Base-by-base conservation (phyloP, 192 early-diverging fungal species). In the Entomortierella lignicola region DNA sequence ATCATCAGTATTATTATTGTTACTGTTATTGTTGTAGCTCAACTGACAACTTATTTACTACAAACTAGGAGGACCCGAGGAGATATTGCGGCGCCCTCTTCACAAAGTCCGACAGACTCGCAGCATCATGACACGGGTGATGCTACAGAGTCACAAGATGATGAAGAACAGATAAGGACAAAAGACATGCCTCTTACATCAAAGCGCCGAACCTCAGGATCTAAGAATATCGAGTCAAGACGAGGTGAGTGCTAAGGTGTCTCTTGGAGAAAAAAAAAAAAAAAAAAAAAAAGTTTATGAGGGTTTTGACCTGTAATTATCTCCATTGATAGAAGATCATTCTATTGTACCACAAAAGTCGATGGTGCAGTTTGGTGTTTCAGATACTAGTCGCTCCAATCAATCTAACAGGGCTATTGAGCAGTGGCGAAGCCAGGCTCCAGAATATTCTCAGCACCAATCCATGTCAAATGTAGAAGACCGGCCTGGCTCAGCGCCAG, bases 131-230 rank as follows among this genome's bases (percentile, higher is more conserved):
- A 66, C 8, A 31, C 43, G 17, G 63, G 26, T 0, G 55, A 71
- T 13, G 31, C 32, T 11, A 11, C 29, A 42, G 60, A 60, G 34
- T 64, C 61, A 26, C 55, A 72, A 31, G 71, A 72, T 0, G 71
- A 72, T 18, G 61, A 65, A 1, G 56, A 59, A 18, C 8, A 52
- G 8, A 11, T 32, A 0, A 31, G 44, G 0, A 15, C 34, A 4
- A 18, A 60, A 11, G 62, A 43, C 4, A n/a, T 32, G 13, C 57
- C 71, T 5, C 4, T 20, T 32, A 48, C 55, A 12, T 59, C 71
- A 2, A 72, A 72, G 37, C 71, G 70, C 17, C 54, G 60, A 12
- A 61, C 61, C 1, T 72, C 70, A 20, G 60, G 70, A 27, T 64
- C 61, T 1, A 42, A 55, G 29, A 58, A 27, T 34, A 29, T 58